Percentiles rank a stretch among this genome's conserved stretches.
Evolutionary conservation across 2,329 filamentous ascomycete genomes (phyloP).

Genomic region (Stemphylium lycopersici): DNA sequence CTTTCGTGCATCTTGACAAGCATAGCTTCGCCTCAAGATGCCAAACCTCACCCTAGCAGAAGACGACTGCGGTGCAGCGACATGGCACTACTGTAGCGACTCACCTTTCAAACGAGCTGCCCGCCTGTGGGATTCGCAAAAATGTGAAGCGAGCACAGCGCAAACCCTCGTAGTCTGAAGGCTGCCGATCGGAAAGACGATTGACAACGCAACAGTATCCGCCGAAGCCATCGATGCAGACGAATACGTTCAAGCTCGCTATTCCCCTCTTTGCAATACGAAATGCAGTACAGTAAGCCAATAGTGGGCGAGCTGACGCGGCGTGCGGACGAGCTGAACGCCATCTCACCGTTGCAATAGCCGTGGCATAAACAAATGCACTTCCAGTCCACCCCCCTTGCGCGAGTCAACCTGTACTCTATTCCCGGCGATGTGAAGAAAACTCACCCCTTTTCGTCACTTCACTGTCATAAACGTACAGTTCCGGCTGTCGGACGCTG

Average conservation of each 20-base stretch:
- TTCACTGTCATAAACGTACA: not conserved
- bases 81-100: not conserved
- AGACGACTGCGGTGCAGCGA: not conserved
- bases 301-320: not conserved
- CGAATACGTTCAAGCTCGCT: not conserved
- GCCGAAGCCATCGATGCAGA: not conserved
- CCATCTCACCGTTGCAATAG: not conserved
- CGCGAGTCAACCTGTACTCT: not conserved
- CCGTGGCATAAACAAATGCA: not conserved
- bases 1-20: not conserved
- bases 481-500: not conserved
- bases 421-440: not conserved
- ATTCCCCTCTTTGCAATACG: not conserved
- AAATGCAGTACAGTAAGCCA: not conserved
- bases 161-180: not conserved
- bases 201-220: not conserved
- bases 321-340: conserved; percentile 2
- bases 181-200: not conserved
- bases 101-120: not conserved
- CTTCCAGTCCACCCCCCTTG: not conserved
- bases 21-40: not conserved
- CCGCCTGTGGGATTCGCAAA: not conserved
- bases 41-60: not conserved
- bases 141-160: not conserved
- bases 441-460: not conserved